Conservation (phyloP, 768 basidiomycete species). For the Amanita fuliginea region DNA sequence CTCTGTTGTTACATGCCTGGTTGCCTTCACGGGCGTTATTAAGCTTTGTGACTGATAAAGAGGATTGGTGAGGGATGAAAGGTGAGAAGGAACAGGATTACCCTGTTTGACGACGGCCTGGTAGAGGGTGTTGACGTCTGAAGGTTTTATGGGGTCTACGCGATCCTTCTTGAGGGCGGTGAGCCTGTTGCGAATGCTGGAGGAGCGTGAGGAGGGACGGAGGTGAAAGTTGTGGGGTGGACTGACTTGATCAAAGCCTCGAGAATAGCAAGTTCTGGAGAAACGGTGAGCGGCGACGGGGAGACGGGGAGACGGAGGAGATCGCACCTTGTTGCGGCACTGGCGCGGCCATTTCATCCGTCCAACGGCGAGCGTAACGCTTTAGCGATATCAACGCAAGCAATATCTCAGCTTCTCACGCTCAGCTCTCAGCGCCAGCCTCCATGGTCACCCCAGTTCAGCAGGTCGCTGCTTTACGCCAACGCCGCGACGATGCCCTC, state of each 20-base stretch:
- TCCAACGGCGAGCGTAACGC: too few species aligned
- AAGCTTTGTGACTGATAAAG: constrained; percentile 69
- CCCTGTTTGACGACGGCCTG: constrained; percentile 91
- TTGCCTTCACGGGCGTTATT: constrained; percentile 83
- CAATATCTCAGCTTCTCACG: background rate
- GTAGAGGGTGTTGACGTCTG: constrained; percentile 90
- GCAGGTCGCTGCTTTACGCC: background rate
- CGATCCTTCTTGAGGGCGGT: constrained; percentile 92
- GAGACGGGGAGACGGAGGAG: background rate
- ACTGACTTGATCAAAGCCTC: constrained; percentile 84
- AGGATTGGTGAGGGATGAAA: background rate
- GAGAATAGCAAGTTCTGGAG: constrained; percentile 81
- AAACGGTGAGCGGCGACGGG: background rate
- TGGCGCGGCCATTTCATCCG: constrained; percentile 42
- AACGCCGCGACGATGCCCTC: constrained; percentile 13
- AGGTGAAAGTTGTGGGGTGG: constrained; percentile 9
- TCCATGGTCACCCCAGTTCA: background rate
- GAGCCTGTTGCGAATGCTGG: constrained; percentile 87
- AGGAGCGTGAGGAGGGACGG: constrained; percentile 9
- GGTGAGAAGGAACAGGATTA: constrained; percentile 14
- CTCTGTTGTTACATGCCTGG: constrained; percentile 70
- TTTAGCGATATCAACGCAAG: too few species aligned
- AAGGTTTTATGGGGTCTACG: constrained; percentile 84
- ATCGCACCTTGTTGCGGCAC: constrained; percentile 69
- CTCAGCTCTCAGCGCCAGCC: background rate